Percentiles rank a stretch among this genome's conserved stretches.
phyloP scores from a whole-genome alignment of 768 basidiomycete genomes.

The Pisolithus microcarpus region DNA sequence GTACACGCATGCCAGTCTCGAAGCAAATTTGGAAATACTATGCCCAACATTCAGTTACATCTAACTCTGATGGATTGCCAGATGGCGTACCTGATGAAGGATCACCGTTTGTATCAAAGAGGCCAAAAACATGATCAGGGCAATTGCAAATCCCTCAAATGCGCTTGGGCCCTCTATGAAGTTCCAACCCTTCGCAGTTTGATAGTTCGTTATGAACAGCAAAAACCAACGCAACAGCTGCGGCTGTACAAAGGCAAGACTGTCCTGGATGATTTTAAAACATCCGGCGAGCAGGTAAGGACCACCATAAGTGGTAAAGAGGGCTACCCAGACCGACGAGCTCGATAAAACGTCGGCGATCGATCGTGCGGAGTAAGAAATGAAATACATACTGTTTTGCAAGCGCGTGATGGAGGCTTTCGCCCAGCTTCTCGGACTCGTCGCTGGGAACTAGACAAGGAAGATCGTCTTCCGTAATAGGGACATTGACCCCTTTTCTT shows the following conservation, averaged over 20 bases:
- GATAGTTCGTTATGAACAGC: constrained; percentile 75
- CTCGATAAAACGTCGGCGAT: constrained; percentile 26
- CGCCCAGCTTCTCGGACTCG: constrained; percentile 61
- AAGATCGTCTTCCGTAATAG: constrained; percentile 81
- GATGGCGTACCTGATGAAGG: constrained; percentile 60
- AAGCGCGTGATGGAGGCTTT: constrained; percentile 54
- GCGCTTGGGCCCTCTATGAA: constrained; percentile 26
- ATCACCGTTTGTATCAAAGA: constrained; percentile 74
- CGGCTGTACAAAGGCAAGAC: constrained; percentile 78
- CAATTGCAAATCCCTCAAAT: constrained; percentile 70
- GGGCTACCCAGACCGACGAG: constrained; percentile 61
- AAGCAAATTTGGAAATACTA: constrained; percentile 83
- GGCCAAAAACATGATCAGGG: constrained; percentile 70
- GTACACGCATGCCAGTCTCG: constrained; percentile 89
- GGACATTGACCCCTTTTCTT: constrained; percentile 54
- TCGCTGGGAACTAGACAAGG: constrained; percentile 65
- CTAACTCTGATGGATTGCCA: background rate
- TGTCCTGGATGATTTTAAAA: constrained; percentile 77
- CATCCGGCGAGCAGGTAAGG: constrained; percentile 57
- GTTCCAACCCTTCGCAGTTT: constrained; percentile 34
- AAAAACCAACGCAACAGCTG: constrained; percentile 76
- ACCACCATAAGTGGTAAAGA: constrained; percentile 71
- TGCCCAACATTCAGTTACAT: background rate
- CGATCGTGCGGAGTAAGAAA: background rate
- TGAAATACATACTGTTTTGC: constrained; percentile 48